Conservation (phyloP, 176 grass and related monocot species). For the Avena atlantica region DNA sequence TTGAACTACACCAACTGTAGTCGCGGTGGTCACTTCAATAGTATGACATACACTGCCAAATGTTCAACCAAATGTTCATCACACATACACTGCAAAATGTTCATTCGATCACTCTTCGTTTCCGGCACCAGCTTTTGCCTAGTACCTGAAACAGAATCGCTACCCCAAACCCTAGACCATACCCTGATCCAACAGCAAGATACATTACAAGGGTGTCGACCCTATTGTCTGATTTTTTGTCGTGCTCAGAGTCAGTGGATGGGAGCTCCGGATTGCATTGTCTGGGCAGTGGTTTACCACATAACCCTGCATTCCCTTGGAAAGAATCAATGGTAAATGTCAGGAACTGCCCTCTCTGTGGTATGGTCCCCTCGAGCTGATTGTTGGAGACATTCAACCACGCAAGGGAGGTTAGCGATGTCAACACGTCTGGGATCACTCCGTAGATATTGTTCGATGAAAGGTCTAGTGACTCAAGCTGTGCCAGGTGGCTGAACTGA, state of each 20-base stretch:
- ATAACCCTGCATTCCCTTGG: constrained; percentile 13
- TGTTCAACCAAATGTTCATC: neutral
- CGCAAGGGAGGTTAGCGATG: neutral
- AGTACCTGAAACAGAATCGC: constrained; percentile 13
- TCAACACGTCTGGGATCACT: constrained; percentile 27
- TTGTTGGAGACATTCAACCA: constrained; percentile 45
- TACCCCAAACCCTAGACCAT: constrained; percentile 21
- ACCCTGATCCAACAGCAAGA: constrained; percentile 23
- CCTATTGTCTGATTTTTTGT: neutral
- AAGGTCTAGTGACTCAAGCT: constrained; percentile 40
- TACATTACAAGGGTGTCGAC: constrained; percentile 9
- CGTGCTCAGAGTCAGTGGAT: neutral
- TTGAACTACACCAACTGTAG: neutral
- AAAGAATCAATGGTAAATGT: constrained; percentile 32
- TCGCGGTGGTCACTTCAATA: neutral
- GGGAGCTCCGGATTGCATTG: constrained; percentile 2
- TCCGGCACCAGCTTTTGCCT: neutral
- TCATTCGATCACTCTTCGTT: neutral
- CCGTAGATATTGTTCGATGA: neutral
- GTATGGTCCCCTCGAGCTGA: constrained; percentile 24
- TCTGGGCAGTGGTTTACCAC: constrained; percentile 33
- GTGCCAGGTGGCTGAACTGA: neutral
- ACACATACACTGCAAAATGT: neutral
- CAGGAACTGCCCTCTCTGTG: constrained; percentile 32
- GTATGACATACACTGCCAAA: neutral